phyloP scores from a whole-genome alignment of 495 filamentous ascomycete species.

The Podospora conica region DNA sequence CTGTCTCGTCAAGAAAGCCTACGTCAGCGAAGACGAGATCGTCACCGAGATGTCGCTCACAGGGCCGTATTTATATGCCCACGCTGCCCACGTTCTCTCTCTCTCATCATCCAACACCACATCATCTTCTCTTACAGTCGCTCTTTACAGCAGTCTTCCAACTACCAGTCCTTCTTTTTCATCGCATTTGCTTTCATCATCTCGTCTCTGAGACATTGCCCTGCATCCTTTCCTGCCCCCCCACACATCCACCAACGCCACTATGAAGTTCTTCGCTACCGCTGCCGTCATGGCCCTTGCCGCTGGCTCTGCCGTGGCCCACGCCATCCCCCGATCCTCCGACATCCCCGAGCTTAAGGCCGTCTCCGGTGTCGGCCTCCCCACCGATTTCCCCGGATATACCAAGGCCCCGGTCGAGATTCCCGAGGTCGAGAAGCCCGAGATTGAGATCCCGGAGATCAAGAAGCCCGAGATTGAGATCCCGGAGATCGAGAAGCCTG shows the following conservation, averaged over 20 bases:
- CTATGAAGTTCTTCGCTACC: background rate
- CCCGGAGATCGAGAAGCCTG: background rate
- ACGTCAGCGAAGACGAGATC: background rate
- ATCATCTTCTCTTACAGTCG: background rate
- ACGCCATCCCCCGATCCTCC: constrained; percentile 12
- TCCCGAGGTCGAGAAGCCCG: background rate
- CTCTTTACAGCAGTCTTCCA: background rate
- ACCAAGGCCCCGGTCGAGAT: background rate
- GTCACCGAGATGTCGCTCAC: background rate
- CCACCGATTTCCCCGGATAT: background rate
- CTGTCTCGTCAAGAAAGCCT: background rate
- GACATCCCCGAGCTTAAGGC: background rate
- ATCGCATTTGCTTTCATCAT: background rate
- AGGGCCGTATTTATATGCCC: background rate
- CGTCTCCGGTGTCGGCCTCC: background rate
- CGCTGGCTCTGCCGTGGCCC: constrained; percentile 17
- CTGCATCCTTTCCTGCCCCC: background rate
- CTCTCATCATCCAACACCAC: background rate
- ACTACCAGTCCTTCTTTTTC: background rate
- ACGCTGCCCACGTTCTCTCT: background rate
- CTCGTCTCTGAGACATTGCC: background rate
- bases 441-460: background rate
- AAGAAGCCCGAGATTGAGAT: background rate
- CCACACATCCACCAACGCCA: background rate
- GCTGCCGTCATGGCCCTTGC: constrained; percentile 10